Conservation (phyloP, 2,329 filamentous ascomycete species). For the Venturia nashicola region DNA sequence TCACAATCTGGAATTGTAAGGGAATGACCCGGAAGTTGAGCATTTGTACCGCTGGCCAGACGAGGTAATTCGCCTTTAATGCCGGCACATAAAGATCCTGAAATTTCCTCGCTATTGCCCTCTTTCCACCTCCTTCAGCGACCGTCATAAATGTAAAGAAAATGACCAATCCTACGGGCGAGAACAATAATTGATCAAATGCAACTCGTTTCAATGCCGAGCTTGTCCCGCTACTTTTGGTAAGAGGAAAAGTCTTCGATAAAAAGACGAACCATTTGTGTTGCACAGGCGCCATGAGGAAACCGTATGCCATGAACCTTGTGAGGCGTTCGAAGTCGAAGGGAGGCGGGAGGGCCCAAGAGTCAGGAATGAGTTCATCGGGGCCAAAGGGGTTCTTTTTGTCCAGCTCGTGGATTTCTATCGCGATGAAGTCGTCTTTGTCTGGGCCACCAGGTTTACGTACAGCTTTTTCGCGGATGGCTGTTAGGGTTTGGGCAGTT, state of each 20-base stretch:
- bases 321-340: conserved; percentile 95
- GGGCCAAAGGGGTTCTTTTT: conserved; percentile 59
- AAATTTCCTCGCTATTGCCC: conserved; percentile 72
- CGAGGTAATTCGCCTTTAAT: conserved; percentile 85
- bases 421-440: conserved; percentile 61
- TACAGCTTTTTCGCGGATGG: conserved; percentile 56
- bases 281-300: conserved; percentile 88
- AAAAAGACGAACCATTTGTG: conserved; percentile 94
- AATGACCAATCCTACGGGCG: conserved; percentile 70
- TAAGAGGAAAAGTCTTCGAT: conserved; percentile 69
- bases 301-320: conserved; percentile 94
- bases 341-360: conserved; percentile 54
- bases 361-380: conserved; percentile 54
- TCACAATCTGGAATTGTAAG: conserved; percentile 88
- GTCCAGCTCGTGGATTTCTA: conserved; percentile 82
- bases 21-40: conserved; percentile 95
- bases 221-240: conserved; percentile 55
- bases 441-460: conserved; percentile 48
- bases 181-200: conserved; percentile 87
- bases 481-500: conserved; percentile 83
- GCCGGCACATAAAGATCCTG: conserved; percentile 89
- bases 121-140: conserved; percentile 77
- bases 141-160: conserved; percentile 98
- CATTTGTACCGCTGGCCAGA: conserved; percentile 93
- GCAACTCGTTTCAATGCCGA: conserved; percentile 84